A percentile compares a stretch with the other conserved stretches of the same genome.
phyloP scores from a whole-genome alignment of 306 rosid species.

The Acacia acuminata region DNA sequence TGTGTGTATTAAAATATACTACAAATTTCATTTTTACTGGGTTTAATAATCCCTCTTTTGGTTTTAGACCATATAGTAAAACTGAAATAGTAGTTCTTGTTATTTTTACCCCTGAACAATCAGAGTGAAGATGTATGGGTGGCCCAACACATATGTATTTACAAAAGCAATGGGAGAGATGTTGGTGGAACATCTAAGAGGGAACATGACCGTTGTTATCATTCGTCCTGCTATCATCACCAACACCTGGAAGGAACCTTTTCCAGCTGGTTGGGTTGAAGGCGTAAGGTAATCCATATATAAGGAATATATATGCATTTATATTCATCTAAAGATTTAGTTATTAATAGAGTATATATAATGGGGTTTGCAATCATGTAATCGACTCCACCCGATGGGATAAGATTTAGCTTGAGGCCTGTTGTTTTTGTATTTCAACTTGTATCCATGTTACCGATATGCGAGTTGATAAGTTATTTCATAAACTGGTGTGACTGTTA shows the following conservation, averaged over 20 bases:
- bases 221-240: slow-evolving; percentile 75
- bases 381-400: no score
- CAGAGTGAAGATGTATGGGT: slow-evolving; percentile 72
- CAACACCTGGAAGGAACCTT: slow-evolving; percentile 78
- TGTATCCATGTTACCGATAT: no score
- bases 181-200: slow-evolving; percentile 52
- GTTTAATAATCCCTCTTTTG: not conserved
- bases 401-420: not conserved
- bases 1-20: not conserved
- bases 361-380: no score
- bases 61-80: not conserved
- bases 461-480: not conserved
- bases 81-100: not conserved
- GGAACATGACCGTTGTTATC: slow-evolving; percentile 41
- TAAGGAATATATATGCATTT: not conserved
- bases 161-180: slow-evolving; percentile 91
- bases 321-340: no score
- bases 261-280: slow-evolving; percentile 80
- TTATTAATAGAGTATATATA: no score
- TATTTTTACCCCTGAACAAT: not conserved
- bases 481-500: not conserved
- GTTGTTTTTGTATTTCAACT: no score
- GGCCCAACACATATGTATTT: slow-evolving; percentile 91
- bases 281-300: slow-evolving; percentile 57
- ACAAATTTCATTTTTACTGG: not conserved